Evolutionary conservation across 345 rosid species (phyloP).

Genomic region (Gossypium herbaceum): DNA sequence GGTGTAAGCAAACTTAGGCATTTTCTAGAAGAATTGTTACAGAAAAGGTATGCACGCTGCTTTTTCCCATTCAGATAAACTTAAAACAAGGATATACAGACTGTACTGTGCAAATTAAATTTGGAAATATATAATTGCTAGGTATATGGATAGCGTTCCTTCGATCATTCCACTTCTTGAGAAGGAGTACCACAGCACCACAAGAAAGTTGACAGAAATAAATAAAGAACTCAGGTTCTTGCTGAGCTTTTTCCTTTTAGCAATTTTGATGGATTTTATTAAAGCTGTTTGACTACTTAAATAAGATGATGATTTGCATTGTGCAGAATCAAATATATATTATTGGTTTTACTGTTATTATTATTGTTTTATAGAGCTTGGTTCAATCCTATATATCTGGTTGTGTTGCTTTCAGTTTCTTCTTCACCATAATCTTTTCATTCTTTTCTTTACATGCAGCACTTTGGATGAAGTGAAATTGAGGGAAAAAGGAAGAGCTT

Average conservation of each 20-base stretch:
- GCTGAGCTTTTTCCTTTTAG: background rate
- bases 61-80: constrained; percentile 8
- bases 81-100: background rate
- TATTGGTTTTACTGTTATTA: background rate
- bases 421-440: background rate
- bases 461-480: constrained; percentile 80
- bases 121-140: constrained; percentile 26
- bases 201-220: constrained; percentile 63
- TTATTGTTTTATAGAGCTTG: background rate
- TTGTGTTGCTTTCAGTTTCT: constrained; percentile 14
- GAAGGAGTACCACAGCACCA: constrained; percentile 68
- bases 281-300: background rate
- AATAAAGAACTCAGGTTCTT: constrained; percentile 80
- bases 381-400: constrained; percentile 5
- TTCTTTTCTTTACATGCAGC: constrained; percentile 41
- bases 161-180: constrained; percentile 84
- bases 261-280: constrained; percentile 1
- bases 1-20: constrained; percentile 85
- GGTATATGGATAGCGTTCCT: constrained; percentile 93
- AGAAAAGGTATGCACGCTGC: constrained; percentile 52
- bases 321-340: background rate
- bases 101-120: constrained; percentile 18
- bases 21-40: constrained; percentile 81
- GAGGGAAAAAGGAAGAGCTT: constrained; percentile 84
- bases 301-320: background rate